Conservation (phyloP, 768 basidiomycete species). For the Phanerochaete carnosa region DNA sequence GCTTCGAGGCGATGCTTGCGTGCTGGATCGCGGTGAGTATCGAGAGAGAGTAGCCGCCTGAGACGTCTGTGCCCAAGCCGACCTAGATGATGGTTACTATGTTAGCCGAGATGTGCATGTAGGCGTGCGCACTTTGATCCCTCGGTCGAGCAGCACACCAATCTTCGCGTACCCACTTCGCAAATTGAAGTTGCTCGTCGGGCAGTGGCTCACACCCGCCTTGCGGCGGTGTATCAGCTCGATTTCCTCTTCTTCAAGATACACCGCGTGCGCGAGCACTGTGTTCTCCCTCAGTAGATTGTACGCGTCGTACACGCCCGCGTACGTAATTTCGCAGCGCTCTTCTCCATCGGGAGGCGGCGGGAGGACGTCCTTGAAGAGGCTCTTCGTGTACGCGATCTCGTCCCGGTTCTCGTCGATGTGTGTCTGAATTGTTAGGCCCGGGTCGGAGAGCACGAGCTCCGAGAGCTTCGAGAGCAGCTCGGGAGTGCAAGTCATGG, state of each 20-base stretch:
- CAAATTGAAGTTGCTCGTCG: slow-evolving; percentile 90
- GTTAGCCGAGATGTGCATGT: not conserved
- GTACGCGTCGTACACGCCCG: slow-evolving; percentile 77
- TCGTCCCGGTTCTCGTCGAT: slow-evolving; percentile 83
- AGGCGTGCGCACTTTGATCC: slow-evolving; percentile 66
- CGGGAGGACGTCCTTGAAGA: slow-evolving; percentile 42
- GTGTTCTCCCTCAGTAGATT: slow-evolving; percentile 78
- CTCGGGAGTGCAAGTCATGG: slow-evolving; percentile 79
- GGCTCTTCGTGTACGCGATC: slow-evolving; percentile 55
- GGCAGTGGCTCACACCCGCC: slow-evolving; percentile 89
- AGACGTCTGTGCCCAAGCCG: slow-evolving; percentile 91
- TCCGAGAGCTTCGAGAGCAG: slow-evolving; percentile 61
- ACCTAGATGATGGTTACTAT: slow-evolving; percentile 47
- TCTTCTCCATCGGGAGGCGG: slow-evolving; percentile 28
- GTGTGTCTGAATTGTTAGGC: slow-evolving; percentile 86
- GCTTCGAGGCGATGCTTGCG: slow-evolving; percentile 79
- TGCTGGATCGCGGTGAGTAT: slow-evolving; percentile 74
- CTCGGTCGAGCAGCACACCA: slow-evolving; percentile 74
- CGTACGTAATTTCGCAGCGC: slow-evolving; percentile 46
- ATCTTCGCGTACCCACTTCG: slow-evolving; percentile 82
- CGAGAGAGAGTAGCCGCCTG: slow-evolving; percentile 83
- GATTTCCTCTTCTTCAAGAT: slow-evolving; percentile 72
- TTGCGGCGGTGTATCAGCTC: slow-evolving; percentile 58
- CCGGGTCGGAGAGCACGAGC: slow-evolving; percentile 55
- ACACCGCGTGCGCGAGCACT: slow-evolving; percentile 84